Evolutionary conservation across 2,329 filamentous ascomycete genomes (phyloP), one percentile per base, ranked within the genome.

Genomic region (Knoxdaviesia capensis): DNA sequence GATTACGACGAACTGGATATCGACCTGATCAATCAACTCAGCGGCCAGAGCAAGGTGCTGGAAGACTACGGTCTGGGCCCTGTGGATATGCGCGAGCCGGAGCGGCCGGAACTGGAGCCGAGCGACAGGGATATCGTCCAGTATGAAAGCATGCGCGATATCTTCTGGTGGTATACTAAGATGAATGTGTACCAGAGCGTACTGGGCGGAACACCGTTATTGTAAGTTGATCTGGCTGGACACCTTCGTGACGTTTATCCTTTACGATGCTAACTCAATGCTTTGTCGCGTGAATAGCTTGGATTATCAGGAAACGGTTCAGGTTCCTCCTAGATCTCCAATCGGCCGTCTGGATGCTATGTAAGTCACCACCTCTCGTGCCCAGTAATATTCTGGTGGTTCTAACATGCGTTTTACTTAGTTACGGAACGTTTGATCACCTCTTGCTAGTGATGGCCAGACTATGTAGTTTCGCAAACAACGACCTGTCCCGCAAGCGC

Each of bases 91-190:
- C 53, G 50, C 11, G 47, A 51, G 5, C 55, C 65, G 1, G 51
- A 49, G 2, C 56, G 61, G 31, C 55, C 57, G 29, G 54, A 60
- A 34, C 56, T 60, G 9, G 58, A 60, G 5, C 54, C 52, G 6
- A 70, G 69, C 1, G 62, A 69, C 34, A 66, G 62, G 46, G 87
- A 96, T 46, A 68, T 93, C 39, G 77, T 84, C 47, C 77, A 72
- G 36, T 93, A 82, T 52, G 81, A 90, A 52, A 78, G 81, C 10
- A 66, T 90, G 35, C 75, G 81, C 48, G 90, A 96, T 58, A 61
- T 96, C 5, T 92, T 81, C 54, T 98, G 88, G 87, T 94, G 86
- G 82, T 94, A 87, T 55, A 79, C 74, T 51, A 93, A 94, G 58
- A 90, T 94, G 65, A 90, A 96, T 56, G 75, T 82, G 6, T 92